Percentiles rank a stretch among this genome's conserved stretches.
Evolutionary conservation across 1,284 basidiomycete genomes (phyloP).

Genomic region (Leccinum fallax): DNA sequence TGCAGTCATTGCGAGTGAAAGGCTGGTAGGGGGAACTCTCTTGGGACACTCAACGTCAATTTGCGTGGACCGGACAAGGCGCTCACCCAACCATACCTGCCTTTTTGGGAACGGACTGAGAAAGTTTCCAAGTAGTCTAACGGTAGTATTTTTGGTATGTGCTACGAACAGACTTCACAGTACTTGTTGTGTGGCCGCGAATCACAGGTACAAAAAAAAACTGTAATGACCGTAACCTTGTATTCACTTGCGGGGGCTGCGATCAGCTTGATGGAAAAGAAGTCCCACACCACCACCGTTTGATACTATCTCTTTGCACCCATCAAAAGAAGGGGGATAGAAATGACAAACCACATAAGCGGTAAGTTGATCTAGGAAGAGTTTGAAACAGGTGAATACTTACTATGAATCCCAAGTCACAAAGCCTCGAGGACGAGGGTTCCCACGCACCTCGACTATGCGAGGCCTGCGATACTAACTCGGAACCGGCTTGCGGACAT

Average conservation of each 20-base stretch:
- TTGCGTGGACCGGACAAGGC: neutral
- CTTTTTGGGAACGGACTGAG: constrained; percentile 27
- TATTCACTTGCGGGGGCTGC: neutral
- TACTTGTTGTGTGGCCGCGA: too few species aligned
- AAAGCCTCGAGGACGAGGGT: neutral
- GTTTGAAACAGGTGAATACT: neutral
- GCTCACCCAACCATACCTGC: constrained; percentile 15
- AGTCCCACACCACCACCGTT: neutral
- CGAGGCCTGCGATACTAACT: neutral
- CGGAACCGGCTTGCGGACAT: neutral
- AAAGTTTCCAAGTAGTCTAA: neutral
- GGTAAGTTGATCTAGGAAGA: neutral
- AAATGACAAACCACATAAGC: neutral
- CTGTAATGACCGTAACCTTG: neutral
- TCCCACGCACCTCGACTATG: neutral
- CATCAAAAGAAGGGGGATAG: neutral
- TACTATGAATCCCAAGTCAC: neutral
- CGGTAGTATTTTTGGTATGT: too few species aligned
- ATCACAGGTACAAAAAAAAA: neutral
- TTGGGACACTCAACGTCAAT: neutral
- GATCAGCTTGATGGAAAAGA: neutral
- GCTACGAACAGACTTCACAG: too few species aligned
- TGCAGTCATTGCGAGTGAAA: constrained; percentile 38
- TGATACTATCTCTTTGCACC: neutral
- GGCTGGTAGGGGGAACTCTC: neutral